Percentiles rank a stretch among this genome's conserved stretches.
These are phyloP conservation scores for Aspergillus olivimuriae DNA, from an alignment of 495 filamentous ascomycete species.

Conservation along the genomic window DNA sequence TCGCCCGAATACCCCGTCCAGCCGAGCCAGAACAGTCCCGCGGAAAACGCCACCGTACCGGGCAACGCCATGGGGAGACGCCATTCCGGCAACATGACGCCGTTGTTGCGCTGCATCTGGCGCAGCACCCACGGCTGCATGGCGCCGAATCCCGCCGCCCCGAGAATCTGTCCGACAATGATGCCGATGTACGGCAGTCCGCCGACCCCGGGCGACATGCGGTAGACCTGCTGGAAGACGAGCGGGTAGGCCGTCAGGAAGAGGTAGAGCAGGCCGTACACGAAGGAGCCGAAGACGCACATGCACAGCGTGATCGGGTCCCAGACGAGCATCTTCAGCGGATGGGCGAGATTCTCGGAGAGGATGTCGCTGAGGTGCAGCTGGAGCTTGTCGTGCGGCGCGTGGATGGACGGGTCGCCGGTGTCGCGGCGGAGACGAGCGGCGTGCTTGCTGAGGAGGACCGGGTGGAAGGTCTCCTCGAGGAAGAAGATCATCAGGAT, in stretches of 20 bases:
- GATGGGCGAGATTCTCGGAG: conserved; percentile 28
- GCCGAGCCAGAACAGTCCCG: conserved; percentile 53
- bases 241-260: conserved; percentile 50
- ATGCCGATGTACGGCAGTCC: conserved; percentile 52
- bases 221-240: conserved; percentile 46
- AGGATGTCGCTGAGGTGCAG: conserved; percentile 28
- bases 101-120: conserved; percentile 28
- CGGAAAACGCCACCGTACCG: conserved; percentile 35
- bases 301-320: conserved; percentile 72
- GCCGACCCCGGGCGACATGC: conserved; percentile 39
- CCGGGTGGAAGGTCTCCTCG: conserved; percentile 61
- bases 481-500: conserved; percentile 35
- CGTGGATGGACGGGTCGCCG: conserved; percentile 36
- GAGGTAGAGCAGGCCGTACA: conserved; percentile 57
- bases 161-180: conserved; percentile 46
- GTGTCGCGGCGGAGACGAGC: conserved; percentile 55
- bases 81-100: conserved; percentile 48
- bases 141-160: conserved; percentile 31
- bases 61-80: conserved; percentile 46
- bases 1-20: conserved; percentile 45
- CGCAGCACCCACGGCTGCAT: conserved; percentile 4
- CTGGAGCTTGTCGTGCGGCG: conserved; percentile 28
- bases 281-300: conserved; percentile 50
- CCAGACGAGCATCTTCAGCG: conserved; percentile 54
- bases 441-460: conserved; percentile 57